phyloP scores from a whole-genome alignment of 1,139 yeast genomes.

The Pichia sp. region DNA sequence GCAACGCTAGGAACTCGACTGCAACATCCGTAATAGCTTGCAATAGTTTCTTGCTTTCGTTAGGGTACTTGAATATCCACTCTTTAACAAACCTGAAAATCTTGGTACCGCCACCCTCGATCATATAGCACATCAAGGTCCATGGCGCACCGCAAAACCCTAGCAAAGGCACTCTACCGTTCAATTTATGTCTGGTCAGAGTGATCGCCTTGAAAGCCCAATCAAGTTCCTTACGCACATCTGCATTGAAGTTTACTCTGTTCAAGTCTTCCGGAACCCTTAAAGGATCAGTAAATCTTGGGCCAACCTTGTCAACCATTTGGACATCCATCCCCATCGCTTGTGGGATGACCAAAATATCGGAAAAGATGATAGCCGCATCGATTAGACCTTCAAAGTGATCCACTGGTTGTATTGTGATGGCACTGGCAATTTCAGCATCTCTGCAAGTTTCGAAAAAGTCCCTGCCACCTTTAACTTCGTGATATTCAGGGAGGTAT shows the following conservation, averaged over 20 bases:
- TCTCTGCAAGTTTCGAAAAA: conserved; percentile 92
- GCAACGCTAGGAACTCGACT: conserved; percentile 86
- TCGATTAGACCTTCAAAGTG: conserved; percentile 86
- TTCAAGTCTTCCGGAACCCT: conserved; percentile 66
- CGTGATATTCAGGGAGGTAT: conserved; percentile 85
- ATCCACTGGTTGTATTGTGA: conserved; percentile 92
- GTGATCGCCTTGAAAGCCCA: conserved; percentile 96
- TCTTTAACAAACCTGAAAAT: conserved; percentile 87
- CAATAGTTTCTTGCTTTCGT: conserved; percentile 64
- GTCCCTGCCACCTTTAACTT: conserved; percentile 80
- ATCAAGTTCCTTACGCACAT: conserved; percentile 70
- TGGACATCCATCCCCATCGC: conserved; percentile 96
- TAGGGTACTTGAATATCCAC: conserved; percentile 82
- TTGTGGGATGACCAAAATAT: conserved; percentile 93
- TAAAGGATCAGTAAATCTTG: conserved; percentile 85
- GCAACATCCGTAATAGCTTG: conserved; percentile 85
- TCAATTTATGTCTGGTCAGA: conserved; percentile 72
- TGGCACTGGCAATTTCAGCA: conserved; percentile 87
- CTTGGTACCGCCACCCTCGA: conserved; percentile 95
- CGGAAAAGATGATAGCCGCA: conserved; percentile 95
- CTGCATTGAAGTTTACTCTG: conserved; percentile 53
- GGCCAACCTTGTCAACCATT: conserved; percentile 94
- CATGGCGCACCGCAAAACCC: conserved; percentile 99
- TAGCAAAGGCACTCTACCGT: conserved; percentile 87
- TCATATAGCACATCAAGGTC: conserved; percentile 94